These are phyloP conservation scores for Fusarium coffeatum DNA, from an alignment of 2,329 filamentous ascomycete species.

Conservation along the genomic window DNA sequence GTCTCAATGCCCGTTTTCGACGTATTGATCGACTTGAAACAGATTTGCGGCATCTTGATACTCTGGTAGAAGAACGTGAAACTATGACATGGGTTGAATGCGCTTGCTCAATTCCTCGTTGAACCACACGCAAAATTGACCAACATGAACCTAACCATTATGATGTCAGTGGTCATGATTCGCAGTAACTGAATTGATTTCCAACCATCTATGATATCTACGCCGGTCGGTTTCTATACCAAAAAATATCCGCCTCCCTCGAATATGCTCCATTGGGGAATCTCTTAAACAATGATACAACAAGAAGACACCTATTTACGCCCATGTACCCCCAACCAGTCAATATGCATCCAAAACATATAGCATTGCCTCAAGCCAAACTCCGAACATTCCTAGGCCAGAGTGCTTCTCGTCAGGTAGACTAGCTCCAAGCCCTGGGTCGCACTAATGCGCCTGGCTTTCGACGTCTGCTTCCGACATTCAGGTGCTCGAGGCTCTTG, in stretches of 20 bases:
- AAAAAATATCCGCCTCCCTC: slow-evolving; percentile 2
- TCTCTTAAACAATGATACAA: slow-evolving; percentile 3
- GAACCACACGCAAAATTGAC: not conserved
- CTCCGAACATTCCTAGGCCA: slow-evolving; percentile 4
- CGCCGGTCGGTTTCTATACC: slow-evolving; percentile 19
- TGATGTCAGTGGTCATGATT: not conserved
- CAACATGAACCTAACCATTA: not conserved
- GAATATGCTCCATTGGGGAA: slow-evolving; percentile 7
- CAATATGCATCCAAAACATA: slow-evolving; percentile 16
- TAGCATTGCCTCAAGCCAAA: slow-evolving; percentile 5
- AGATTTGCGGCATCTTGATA: not conserved
- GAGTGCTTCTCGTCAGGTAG: not conserved
- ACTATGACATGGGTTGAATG: not conserved
- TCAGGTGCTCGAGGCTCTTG: slow-evolving; percentile 48
- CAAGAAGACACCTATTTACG: slow-evolving; percentile 31
- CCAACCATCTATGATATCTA: slow-evolving; percentile 23
- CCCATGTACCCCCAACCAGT: slow-evolving; percentile 35
- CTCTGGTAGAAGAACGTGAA: not conserved
- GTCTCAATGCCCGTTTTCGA: not conserved
- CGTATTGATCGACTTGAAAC: not conserved
- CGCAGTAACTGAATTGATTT: not conserved
- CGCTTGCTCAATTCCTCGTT: not conserved
- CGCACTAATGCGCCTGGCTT: slow-evolving; percentile 46
- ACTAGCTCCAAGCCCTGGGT: slow-evolving; percentile 42
- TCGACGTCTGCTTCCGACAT: slow-evolving; percentile 55